Conservation (phyloP, 306 rosid species). For the Castanea crenata region DNA sequence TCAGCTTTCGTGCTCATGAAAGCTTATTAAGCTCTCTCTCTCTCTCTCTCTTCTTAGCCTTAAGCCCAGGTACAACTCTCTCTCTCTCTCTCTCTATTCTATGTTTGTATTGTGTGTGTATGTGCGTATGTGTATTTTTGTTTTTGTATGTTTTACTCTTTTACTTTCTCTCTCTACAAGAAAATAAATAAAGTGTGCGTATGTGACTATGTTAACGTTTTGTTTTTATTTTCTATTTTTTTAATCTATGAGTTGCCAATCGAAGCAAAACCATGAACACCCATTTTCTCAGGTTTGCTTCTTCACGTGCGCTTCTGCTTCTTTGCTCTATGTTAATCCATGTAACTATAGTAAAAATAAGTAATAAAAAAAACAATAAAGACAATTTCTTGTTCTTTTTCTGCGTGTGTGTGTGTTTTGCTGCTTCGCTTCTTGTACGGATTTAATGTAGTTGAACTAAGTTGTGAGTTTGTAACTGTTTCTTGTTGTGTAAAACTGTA, state of each 20-base stretch:
- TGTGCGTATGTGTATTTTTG: neutral
- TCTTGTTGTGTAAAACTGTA: constrained; percentile 4
- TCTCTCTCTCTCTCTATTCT: constrained; percentile 12
- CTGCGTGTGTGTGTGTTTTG: neutral
- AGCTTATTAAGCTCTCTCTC: constrained; percentile 34
- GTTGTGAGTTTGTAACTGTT: constrained; percentile 24
- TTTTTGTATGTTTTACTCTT: neutral
- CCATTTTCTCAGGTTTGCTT: constrained; percentile 53
- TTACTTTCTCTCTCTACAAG: neutral
- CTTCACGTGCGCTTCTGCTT: constrained; percentile 43
- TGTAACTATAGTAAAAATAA: constrained; percentile 39
- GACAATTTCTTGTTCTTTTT: neutral
- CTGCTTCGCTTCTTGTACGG: constrained; percentile 33
- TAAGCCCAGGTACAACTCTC: constrained; percentile 32
- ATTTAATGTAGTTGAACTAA: constrained; percentile 36
- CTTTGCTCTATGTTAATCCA: constrained; percentile 28
- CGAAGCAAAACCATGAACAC: constrained; percentile 49
- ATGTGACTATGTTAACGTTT: constrained; percentile 43
- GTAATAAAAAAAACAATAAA: neutral
- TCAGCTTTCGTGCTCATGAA: constrained; percentile 67
- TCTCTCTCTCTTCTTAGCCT: constrained; percentile 28
- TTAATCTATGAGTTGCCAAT: constrained; percentile 46
- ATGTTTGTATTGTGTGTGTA: neutral
- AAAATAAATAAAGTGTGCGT: neutral
- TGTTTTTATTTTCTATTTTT: constrained; percentile 23